Evolutionary conservation across 2,329 filamentous ascomycete species (phyloP).

Genomic region (Trichoderma koningii): DNA sequence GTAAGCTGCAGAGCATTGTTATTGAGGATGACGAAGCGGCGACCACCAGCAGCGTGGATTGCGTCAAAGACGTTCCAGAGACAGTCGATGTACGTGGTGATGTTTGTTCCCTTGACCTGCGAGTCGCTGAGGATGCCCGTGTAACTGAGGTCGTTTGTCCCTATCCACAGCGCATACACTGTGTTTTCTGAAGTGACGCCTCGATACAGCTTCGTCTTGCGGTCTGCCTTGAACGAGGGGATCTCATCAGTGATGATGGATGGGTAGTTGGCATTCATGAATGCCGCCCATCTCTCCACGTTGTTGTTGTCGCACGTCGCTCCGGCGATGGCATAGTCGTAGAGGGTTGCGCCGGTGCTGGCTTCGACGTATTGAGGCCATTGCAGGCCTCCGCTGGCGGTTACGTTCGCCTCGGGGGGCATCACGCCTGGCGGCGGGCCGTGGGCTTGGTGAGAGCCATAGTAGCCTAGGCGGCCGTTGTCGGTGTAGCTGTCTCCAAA

Average conservation of each 20-base stretch:
- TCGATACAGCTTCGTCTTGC: slow-evolving; percentile 44
- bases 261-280: slow-evolving; percentile 59
- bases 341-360: slow-evolving; percentile 56
- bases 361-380: slow-evolving; percentile 71
- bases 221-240: slow-evolving; percentile 58
- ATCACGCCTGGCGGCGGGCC: slow-evolving; percentile 8
- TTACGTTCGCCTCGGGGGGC: slow-evolving; percentile 34
- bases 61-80: slow-evolving; percentile 63
- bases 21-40: slow-evolving; percentile 74
- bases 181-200: slow-evolving; percentile 57
- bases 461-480: slow-evolving; percentile 66
- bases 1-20: slow-evolving; percentile 64
- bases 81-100: slow-evolving; percentile 68
- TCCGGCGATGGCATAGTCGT: slow-evolving; percentile 72
- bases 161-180: slow-evolving; percentile 77
- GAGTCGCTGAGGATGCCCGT: slow-evolving; percentile 66
- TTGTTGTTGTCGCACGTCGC: slow-evolving; percentile 73
- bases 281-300: slow-evolving; percentile 53
- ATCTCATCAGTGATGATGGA: slow-evolving; percentile 64
- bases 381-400: slow-evolving; percentile 64
- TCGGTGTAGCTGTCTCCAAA: slow-evolving; percentile 81
- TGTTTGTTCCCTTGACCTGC: slow-evolving; percentile 59
- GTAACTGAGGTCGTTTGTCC: slow-evolving; percentile 74
- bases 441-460: not conserved
- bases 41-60: slow-evolving; percentile 66